A percentile compares a stretch with the other conserved stretches of the same genome.
phyloP scores from a whole-genome alignment of 1,284 basidiomycete species.

The Ustilago loliicola region DNA sequence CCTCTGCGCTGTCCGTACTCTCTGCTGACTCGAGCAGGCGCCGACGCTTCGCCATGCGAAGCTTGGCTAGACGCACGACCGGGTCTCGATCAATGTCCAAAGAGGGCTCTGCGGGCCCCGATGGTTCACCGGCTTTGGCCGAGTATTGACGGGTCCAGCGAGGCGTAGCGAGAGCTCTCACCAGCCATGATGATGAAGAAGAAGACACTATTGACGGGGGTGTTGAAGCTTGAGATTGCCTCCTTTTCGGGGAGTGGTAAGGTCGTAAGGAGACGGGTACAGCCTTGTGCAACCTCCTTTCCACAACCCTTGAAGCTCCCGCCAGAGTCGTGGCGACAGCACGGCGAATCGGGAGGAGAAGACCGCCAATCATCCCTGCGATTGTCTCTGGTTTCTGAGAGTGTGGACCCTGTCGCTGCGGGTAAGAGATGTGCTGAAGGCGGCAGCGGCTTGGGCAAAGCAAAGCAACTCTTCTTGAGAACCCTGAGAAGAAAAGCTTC shows the following conservation, averaged over 20 bases:
- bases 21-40: conserved; percentile 27
- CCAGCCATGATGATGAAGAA: background rate
- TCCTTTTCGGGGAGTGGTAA: too few relatives aligned
- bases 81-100: conserved; percentile 43
- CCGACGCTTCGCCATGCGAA: conserved; percentile 46
- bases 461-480: conserved; percentile 8
- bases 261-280: background rate
- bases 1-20: conserved; percentile 22
- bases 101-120: background rate
- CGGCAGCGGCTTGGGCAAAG: too few relatives aligned
- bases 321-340: background rate
- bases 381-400: too few relatives aligned
- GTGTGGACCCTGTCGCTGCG: too few relatives aligned
- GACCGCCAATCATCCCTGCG: conserved; percentile 1
- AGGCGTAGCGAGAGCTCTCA: background rate
- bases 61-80: conserved; percentile 38
- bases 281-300: background rate
- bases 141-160: conserved; percentile 6
- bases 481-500: conserved; percentile 40
- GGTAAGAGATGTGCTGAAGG: too few relatives aligned
- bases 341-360: conserved; percentile 9
- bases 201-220: background rate
- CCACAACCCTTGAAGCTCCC: conserved; percentile 1
- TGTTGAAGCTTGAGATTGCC: background rate
- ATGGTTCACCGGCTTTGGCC: conserved; percentile 5